These are phyloP conservation scores for Talaromyces ruber DNA, from an alignment of 495 filamentous ascomycete genomes.

Conservation along the genomic window DNA sequence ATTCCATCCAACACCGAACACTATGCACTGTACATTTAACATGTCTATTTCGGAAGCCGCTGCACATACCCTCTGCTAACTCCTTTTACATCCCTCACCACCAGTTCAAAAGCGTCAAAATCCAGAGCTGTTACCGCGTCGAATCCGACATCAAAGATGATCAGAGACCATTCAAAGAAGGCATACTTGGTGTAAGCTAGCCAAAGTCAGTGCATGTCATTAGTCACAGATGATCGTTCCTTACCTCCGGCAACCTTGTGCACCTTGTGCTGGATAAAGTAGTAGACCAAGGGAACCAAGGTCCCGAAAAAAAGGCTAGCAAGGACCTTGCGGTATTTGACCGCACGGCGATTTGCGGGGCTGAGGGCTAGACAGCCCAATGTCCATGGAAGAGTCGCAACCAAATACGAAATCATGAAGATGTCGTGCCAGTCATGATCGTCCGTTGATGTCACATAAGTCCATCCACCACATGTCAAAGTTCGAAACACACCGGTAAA, in stretches of 20 bases:
- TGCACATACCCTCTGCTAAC: conserved; percentile 98
- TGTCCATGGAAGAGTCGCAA: conserved; percentile 94
- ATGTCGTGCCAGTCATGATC: conserved; percentile 99
- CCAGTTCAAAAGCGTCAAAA: conserved; percentile 82
- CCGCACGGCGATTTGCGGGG: conserved; percentile 72
- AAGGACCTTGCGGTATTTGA: conserved; percentile 84
- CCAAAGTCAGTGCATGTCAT: neutral
- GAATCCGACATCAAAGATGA: conserved; percentile 92
- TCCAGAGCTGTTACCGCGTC: conserved; percentile 95
- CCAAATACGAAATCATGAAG: conserved; percentile 97
- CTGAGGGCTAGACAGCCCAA: conserved; percentile 82
- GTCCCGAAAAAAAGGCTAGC: conserved; percentile 84
- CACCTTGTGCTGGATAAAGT: conserved; percentile 98
- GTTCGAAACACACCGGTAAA: conserved; percentile 79
- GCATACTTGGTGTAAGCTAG: conserved; percentile 96
- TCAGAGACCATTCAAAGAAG: conserved; percentile 95
- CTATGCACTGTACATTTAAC: conserved; percentile 40
- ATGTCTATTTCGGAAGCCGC: conserved; percentile 85
- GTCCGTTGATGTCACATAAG: conserved; percentile 96
- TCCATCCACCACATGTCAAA: conserved; percentile 95
- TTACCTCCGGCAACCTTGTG: conserved; percentile 90
- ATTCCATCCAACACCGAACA: conserved; percentile 14
- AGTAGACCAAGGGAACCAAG: conserved; percentile 85
- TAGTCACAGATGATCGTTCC: conserved; percentile 13
- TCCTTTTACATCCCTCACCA: conserved; percentile 83